Evolutionary conservation across 1,284 basidiomycete genomes (phyloP), one percentile per base, ranked within the genome.

Genomic region (Austropuccinia psidii): DNA sequence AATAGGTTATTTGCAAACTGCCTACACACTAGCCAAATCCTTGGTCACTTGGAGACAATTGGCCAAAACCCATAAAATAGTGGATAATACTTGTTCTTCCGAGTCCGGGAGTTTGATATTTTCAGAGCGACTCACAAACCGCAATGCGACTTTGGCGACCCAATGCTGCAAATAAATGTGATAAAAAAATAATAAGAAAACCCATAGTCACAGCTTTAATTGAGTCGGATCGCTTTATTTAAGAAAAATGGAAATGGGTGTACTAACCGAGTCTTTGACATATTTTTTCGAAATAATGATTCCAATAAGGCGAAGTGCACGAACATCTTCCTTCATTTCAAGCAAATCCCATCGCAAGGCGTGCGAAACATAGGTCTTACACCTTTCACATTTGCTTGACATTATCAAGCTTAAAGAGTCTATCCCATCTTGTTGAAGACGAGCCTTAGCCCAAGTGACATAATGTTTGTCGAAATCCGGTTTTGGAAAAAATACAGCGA

Each of bases 211-310:
- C 43, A 45, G 43, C n/a, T 45, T 45, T 45, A 45, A 45, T 45
- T n/a, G n/a, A n/a, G n/a, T n/a, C n/a, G n/a, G n/a, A 45, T 45
- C 43, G n/a, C 43, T 13, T 62, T 62, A 31, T 3, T n/a, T 35
- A 15, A 45, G 33, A 29, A 29, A 9, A 21, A 3, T 19, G 31
- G 54, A n/a, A 50, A 52, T 47, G 19, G 33, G 11, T 4, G 13
- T 47, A 31, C 70, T 49, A 27, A 73, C 70, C 39, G 70, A 60
- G 24, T 65, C 31, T 27, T 17, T 52, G 50, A 47, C 39, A 64
- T 29, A 54, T 24, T 45, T 43, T 37, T 65, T 73, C 15, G 70
- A 73, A 33, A 73, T 29, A 9, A 73, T 73, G 47, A 73, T 64
- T 31, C 70, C 70, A 8, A 64, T 45, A 31, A 73, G 49, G 19